Conservation (phyloP, 1,284 basidiomycete species). For the Sparassis latifolia region DNA sequence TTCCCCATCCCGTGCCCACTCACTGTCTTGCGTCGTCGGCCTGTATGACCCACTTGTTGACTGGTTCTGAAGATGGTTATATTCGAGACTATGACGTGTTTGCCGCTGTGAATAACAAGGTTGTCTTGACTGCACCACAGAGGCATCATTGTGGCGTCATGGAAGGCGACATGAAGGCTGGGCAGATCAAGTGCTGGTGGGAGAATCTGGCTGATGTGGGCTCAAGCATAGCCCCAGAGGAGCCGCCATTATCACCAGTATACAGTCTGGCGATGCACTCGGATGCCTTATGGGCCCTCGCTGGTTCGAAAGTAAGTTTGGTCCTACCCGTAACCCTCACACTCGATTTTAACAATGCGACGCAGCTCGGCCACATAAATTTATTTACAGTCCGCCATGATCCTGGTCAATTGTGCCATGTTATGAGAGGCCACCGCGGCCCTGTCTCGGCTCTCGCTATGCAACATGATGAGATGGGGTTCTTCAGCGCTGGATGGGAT, state of each 20-base stretch:
- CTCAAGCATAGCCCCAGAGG: constrained; percentile 33
- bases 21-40: constrained; percentile 80
- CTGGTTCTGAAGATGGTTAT: constrained; percentile 91
- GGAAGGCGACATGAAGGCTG: constrained; percentile 88
- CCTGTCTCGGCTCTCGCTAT: constrained; percentile 86
- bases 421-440: constrained; percentile 67
- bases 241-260: constrained; percentile 59
- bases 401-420: constrained; percentile 76
- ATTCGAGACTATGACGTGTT: constrained; percentile 93
- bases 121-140: constrained; percentile 85
- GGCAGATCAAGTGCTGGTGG: constrained; percentile 89
- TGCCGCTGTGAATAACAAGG: constrained; percentile 81
- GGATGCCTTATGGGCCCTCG: constrained; percentile 85
- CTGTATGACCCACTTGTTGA: constrained; percentile 87
- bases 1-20: constrained; percentile 84
- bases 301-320: constrained; percentile 71
- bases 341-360: neutral
- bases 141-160: constrained; percentile 85
- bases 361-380: constrained; percentile 80
- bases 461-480: constrained; percentile 74
- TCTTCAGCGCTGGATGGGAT: constrained; percentile 95
- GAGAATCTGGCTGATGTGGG: constrained; percentile 43
- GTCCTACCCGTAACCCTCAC: neutral
- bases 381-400: constrained; percentile 91
- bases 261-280: constrained; percentile 86